Evolutionary conservation across 441 rosid genomes (phyloP), one percentile per base, ranked within the genome.

Genomic region (Theobroma grandiflorum): DNA sequence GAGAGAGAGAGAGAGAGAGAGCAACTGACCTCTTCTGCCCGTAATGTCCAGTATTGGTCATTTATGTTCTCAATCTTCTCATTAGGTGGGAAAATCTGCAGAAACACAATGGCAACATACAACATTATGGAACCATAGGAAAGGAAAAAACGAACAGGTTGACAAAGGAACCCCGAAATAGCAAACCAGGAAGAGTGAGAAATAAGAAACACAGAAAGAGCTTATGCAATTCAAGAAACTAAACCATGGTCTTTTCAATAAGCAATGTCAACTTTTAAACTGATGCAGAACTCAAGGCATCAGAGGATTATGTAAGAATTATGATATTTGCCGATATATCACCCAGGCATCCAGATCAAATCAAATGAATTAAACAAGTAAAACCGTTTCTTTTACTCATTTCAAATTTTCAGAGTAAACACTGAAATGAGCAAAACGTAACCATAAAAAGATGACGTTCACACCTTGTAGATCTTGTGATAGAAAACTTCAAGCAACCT

Each of bases 11-110:
- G 62, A 75, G 35, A 53, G 50, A 22, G 43, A 42, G 8, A 7
- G 59, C 4, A n/a, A 75, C 61, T 79, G 72, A 89, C 97, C 95
- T 93, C 97, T 84, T 93, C 97, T 74, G 95, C 95, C 72, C 94
- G 90, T 72, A 93, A 72, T 26, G 95, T 91, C 97, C 95, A 91
- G 89, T 89, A 90, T 72, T 91, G 95, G 84, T 93, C 95, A 88
- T 90, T 91, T 78, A 93, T 90, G 74, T 89, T 88, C 83, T 91
- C 95, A 84, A 93, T 93, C 86, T 89, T 91, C 83, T 91, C 93
- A 76, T 74, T 82, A 67, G 75, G 88, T 52, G 95, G 93, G 75
- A 91, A 91, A 79, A 90, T 91, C 97, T 93, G 90, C 88, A 88
- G 43, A 71, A 16, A 79, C 0, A n/a, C 49, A 37, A 79, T 26